Evolutionary conservation across 371 early-diverging fungal species (phyloP), one percentile per base, ranked within the genome.

Genomic region (Fennellomyces sp.): DNA sequence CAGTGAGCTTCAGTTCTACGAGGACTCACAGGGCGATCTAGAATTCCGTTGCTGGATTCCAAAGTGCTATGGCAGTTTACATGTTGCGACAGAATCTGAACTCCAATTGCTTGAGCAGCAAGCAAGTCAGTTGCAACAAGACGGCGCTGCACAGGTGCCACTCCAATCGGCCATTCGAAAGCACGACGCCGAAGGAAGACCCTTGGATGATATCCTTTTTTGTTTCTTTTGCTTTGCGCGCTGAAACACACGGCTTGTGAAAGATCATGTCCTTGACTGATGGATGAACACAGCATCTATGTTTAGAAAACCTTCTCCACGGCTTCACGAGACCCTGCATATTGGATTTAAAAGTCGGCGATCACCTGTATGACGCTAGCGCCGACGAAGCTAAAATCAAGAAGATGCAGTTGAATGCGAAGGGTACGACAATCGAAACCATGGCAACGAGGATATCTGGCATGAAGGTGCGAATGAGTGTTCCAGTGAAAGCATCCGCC

Each of bases 271-370:
- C 63, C 56, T 60, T 71, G 55, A 65, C 59, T 13, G 21, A 29
- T 19, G n/a, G n/a, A n/a, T 42, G 26, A 27, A 62, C 58, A 80
- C 82, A 75, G 45, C 71, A 82, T 50, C 63, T 93, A 25, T 91
- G 91, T 63, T 63, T 93, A 60, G 91, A 91, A 65, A 93, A 93
- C 55, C 42, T 91, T n/a, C 66, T 87, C 12, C 67, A 73, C 56
- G 87, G 87, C 5, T 91, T 89, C 60, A 76, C 69, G 17, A 79
- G 83, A 36, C 88, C 92, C 1, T 90, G 90, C 62, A 75, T 94
- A 7, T 65, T 94, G 54, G 94, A 94, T 68, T 28, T 94, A n/a
- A 94, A 94, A 66, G 66, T 94, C 35, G 94, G 94, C 12, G 74
- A 78, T 0, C 80, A 78, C 53, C 66, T 90, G 19, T 85, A 82